These are phyloP conservation scores for Spathaspora gorwiae DNA, from an alignment of 805 yeast genomes.

Conservation along the genomic window DNA sequence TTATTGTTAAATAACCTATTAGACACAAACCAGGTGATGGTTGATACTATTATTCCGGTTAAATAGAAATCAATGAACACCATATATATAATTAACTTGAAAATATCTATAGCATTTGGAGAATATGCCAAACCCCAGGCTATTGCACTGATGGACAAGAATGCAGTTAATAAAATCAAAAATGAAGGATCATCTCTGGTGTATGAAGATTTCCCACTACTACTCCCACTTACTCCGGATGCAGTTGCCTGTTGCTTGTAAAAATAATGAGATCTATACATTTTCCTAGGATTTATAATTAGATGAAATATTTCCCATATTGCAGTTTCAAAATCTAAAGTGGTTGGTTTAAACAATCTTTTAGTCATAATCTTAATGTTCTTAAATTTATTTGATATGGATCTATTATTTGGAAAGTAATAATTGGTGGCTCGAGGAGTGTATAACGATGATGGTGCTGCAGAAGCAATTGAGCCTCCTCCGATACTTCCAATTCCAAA, in stretches of 20 bases:
- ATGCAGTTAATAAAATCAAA: conserved; percentile 62
- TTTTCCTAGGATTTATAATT: conserved; percentile 71
- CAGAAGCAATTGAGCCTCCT: conserved; percentile 18
- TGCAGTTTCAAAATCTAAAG: conserved; percentile 89
- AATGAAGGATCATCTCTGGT: conserved; percentile 92
- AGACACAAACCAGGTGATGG: conserved; percentile 68
- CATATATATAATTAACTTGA: conserved; percentile 73
- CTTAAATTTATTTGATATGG: conserved; percentile 11
- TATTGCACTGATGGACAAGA: conserved; percentile 68
- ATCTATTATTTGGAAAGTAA: background rate
- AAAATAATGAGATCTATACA: conserved; percentile 69
- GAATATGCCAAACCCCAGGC: conserved; percentile 89
- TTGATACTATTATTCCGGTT: conserved; percentile 64
- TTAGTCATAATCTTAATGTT: conserved; percentile 27
- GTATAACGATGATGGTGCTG: conserved; percentile 10
- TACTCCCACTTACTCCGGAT: conserved; percentile 18
- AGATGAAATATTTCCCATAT: conserved; percentile 83
- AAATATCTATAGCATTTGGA: conserved; percentile 54
- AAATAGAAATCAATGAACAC: conserved; percentile 77
- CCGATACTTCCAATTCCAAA: conserved; percentile 1
- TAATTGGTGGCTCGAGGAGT: conserved; percentile 1
- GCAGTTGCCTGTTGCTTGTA: conserved; percentile 57
- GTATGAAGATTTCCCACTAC: conserved; percentile 55
- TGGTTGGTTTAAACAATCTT: conserved; percentile 59
- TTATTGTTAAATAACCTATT: conserved; percentile 54